Evolutionary conservation across 192 early-diverging fungal species (phyloP), one percentile per base, ranked within the genome.

Genomic region (Gonapodya prolifera): DNA sequence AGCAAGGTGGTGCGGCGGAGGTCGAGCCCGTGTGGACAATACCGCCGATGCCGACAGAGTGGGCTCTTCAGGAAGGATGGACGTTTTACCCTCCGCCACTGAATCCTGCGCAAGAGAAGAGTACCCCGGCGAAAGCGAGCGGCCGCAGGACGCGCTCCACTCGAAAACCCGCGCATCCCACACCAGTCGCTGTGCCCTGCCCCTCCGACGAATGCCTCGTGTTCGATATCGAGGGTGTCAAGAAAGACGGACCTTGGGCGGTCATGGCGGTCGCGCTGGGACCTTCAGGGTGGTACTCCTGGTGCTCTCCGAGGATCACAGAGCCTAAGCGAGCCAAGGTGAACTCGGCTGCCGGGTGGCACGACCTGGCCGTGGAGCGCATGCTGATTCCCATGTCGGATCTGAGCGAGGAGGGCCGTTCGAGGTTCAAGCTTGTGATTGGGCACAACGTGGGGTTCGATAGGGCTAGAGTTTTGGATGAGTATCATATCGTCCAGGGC

Each of bases 401-500:
- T 61, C 45, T 61, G 8, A 61, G 8, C 45, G 45, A 61, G 23
- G 23, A 61, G 8, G 71, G 32, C 18, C 71, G 71, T 13, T 16
- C 2, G 71, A 73, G 34, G 34, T 79, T 83, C 34, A 83, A 91
- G 0, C 70, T 95, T 0, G 79, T 95, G 2, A 86, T 99, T 29
- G 97, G 97, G 0, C 97, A 99, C 83, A 94, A 96, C 75, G 91
- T 98, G 2, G 91, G 93, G 1, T 99, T 91, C 78, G 97, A 99
- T 82, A 89, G 96, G 1, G 93, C 94, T 16, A 85, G 94, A 1
- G 87, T 98, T 31, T 83, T 87, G 70, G 96, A 97, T 75, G 97
- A 96, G 81, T 98, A 98, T 77, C 82, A 78, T 34, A 18, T 90
- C 1, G 82, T 87, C n/a, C 77, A 81, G 13, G 85, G 90, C 8